A percentile compares a stretch with the other conserved stretches of the same genome.
Evolutionary conservation across 1,139 yeast species (phyloP).

Genomic region (Keqinozyma sinolaborantium): DNA sequence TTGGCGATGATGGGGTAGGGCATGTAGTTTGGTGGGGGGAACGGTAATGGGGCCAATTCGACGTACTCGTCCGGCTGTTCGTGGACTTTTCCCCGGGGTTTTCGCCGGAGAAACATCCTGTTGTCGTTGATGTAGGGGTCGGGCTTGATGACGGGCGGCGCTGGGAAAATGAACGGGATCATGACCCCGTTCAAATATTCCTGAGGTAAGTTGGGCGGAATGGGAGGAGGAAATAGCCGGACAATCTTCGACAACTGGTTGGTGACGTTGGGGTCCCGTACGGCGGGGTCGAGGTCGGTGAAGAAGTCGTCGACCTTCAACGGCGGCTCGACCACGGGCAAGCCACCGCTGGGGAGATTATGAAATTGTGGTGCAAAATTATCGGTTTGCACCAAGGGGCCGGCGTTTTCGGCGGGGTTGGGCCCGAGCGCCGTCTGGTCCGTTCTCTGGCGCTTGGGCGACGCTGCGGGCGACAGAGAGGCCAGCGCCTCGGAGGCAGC

Average conservation of each 20-base stretch:
- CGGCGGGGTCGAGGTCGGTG: conserved; percentile 24
- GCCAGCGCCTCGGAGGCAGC: too few species aligned
- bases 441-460: too few species aligned
- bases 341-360: conserved; percentile 31
- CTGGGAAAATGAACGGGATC: conserved; percentile 47
- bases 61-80: conserved; percentile 11
- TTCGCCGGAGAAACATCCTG: conserved; percentile 4
- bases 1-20: conserved; percentile 43
- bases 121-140: conserved; percentile 14
- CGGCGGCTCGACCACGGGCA: conserved; percentile 37
- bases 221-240: conserved; percentile 40
- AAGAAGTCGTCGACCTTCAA: conserved; percentile 28
- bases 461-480: too few species aligned
- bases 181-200: conserved; percentile 27
- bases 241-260: conserved; percentile 25
- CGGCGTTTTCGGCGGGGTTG: too few species aligned
- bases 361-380: conserved; percentile 10
- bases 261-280: conserved; percentile 12
- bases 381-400: too few species aligned
- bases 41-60: conserved; percentile 43
- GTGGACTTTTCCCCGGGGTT: conserved; percentile 4
- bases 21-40: conserved; percentile 48
- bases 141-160: conserved; percentile 35
- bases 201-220: conserved; percentile 27
- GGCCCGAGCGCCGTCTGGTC: too few species aligned